Evolutionary conservation across 495 filamentous ascomycete genomes (phyloP), one percentile per base, ranked within the genome.

Genomic region (Podospora didyma): DNA sequence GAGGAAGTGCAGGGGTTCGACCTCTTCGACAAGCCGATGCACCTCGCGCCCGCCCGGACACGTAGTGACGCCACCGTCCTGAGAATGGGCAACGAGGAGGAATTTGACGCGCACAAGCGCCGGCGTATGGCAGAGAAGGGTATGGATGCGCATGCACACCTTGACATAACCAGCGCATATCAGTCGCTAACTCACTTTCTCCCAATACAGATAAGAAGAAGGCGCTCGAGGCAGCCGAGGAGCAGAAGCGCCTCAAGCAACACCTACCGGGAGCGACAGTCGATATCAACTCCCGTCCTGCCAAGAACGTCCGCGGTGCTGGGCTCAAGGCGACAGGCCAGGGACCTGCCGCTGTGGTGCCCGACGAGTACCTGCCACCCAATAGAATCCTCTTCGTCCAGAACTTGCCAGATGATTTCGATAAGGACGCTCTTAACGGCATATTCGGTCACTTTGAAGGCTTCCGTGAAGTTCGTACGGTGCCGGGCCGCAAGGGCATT

Each of bases 361-460:
- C 94, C 2, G 95, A 97, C 81, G 94, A 99, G 73, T 97, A 95
- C 68, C 83, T 97, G 0, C 94, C 92, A 2, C 93, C 95, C 46
- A 99, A 97, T 81, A 96, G 95, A 74, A 94, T 90, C 58, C 81
- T 99, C n/a, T 96, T 97, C 79, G 77, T 97, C 50, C 91, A 92
- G 72, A 91, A 96, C 63, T 67, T 99, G 46, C 93, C 95, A 16
- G 90, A 95, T 60, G 88, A 90, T 54, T 89, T 88, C 62, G 87
- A 86, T 71, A 83, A 88, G 67, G 92, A 94, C 50, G 81, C 75
- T 39, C 85, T 98, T 42, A 85, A 83, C 0, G 81, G 79, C 22
- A 83, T 97, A 54, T 99, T 97, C 76, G 84, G 84, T 39, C 85
- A 86, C 35, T 99, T 94, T 75, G 90, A 96, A 60, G 94, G 94